These are phyloP conservation scores for Pogostemon cablin DNA, from an alignment of 257 asterid genomes.

Conservation along the genomic window DNA sequence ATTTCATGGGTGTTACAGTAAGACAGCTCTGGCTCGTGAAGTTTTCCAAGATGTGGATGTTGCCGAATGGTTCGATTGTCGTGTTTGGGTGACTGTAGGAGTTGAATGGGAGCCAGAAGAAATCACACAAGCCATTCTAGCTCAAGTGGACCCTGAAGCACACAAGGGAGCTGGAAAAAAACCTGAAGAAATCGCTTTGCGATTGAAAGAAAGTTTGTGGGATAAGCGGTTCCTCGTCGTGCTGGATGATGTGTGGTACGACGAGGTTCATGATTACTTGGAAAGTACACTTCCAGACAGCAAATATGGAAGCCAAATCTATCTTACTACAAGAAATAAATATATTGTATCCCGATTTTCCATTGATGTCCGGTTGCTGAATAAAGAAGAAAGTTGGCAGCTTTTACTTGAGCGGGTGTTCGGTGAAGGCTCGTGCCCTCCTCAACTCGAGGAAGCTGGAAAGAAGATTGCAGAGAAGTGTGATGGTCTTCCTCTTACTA, in stretches of 20 bases:
- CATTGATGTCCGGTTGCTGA: background rate
- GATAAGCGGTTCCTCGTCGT: background rate
- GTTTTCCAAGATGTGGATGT: background rate
- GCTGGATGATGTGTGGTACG: background rate
- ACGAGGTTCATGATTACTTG: background rate
- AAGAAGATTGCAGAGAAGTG: background rate
- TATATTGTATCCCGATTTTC: too few relatives aligned
- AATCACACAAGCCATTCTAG: background rate
- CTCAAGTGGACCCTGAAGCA: too few relatives aligned
- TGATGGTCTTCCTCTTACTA: constrained; percentile 16
- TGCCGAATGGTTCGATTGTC: background rate
- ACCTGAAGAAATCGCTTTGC: too few relatives aligned
- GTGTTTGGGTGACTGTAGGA: background rate
- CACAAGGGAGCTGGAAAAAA: too few relatives aligned
- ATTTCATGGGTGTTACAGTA: too few relatives aligned
- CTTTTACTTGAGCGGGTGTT: background rate
- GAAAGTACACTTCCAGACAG: background rate
- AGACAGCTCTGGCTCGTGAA: background rate
- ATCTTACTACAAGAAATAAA: background rate
- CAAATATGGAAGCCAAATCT: background rate
- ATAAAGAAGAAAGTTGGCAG: background rate
- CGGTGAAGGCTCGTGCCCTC: background rate
- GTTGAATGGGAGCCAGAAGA: background rate
- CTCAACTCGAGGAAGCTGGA: background rate
- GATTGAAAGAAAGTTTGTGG: background rate